phyloP scores from a whole-genome alignment of 768 basidiomycete species.

The Termitomyces sp. region DNA sequence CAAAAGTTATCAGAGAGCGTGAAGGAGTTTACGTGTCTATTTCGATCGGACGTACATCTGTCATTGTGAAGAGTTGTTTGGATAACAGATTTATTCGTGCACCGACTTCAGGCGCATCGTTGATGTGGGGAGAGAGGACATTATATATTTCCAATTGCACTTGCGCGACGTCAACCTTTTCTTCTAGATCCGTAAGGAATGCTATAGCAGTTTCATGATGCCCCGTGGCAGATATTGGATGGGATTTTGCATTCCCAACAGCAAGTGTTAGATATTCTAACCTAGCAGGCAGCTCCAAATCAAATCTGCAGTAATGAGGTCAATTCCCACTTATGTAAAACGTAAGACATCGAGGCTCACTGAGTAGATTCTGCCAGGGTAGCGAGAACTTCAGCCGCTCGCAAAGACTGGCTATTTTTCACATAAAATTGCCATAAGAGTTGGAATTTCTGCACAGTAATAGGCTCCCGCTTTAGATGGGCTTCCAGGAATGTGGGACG shows the following conservation, averaged over 20 bases:
- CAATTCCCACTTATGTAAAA: not conserved
- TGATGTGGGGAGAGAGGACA: slow-evolving; percentile 56
- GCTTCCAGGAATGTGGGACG: slow-evolving; percentile 86
- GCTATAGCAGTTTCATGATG: slow-evolving; percentile 89
- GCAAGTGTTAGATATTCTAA: slow-evolving; percentile 93
- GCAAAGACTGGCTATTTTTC: slow-evolving; percentile 81
- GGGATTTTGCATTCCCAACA: slow-evolving; percentile 94
- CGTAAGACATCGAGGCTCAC: slow-evolving; percentile 42
- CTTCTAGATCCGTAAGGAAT: slow-evolving; percentile 93
- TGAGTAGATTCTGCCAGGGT: slow-evolving; percentile 81
- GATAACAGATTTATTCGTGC: slow-evolving; percentile 61
- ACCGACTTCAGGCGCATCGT: slow-evolving; percentile 61
- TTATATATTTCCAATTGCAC: slow-evolving; percentile 93
- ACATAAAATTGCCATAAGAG: slow-evolving; percentile 98
- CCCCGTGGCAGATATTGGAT: slow-evolving; percentile 74
- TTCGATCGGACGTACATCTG: slow-evolving; percentile 56
- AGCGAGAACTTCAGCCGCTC: slow-evolving; percentile 85
- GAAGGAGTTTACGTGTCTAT: not conserved
- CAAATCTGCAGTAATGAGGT: slow-evolving; percentile 44
- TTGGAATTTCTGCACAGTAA: slow-evolving; percentile 79
- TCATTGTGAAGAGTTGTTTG: slow-evolving; percentile 70
- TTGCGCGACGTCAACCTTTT: slow-evolving; percentile 95
- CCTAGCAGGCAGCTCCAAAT: slow-evolving; percentile 67
- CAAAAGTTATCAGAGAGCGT: slow-evolving; percentile 11
- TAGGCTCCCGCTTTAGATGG: slow-evolving; percentile 80